These are phyloP conservation scores for Yarrowia alimentaria DNA, from an alignment of 805 yeast genomes.

Conservation along the genomic window DNA sequence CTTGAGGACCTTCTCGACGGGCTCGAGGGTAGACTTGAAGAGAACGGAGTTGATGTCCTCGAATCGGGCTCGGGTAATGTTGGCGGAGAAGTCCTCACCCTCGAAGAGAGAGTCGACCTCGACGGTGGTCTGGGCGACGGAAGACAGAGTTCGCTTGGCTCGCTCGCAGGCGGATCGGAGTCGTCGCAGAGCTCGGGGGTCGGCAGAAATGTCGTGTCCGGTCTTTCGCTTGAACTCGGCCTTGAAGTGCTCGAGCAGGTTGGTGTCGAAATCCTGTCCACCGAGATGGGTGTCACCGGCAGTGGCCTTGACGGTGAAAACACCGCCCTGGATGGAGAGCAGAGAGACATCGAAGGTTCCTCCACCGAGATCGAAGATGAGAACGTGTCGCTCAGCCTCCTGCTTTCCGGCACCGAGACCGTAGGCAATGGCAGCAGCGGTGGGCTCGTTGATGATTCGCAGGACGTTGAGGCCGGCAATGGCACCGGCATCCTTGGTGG, in stretches of 20 bases:
- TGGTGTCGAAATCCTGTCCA: conserved; percentile 98
- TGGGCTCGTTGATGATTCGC: conserved; percentile 86
- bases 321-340: conserved; percentile 91
- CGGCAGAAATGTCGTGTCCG: conserved; percentile 82
- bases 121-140: conserved; percentile 92
- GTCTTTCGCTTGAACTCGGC: conserved; percentile 94
- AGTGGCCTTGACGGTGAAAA: conserved; percentile 93
- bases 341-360: conserved; percentile 97
- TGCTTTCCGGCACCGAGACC: conserved; percentile 90
- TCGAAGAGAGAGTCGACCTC: conserved; percentile 94
- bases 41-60: conserved; percentile 92
- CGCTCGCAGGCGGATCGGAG: conserved; percentile 98
- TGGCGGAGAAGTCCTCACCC: conserved; percentile 93
- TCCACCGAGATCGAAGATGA: conserved; percentile 95
- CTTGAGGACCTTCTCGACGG: conserved; percentile 92
- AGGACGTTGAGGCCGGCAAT: conserved; percentile 81
- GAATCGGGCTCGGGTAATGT: conserved; percentile 96
- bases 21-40: conserved; percentile 90
- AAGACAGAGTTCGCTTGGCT: conserved; percentile 97
- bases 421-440: conserved; percentile 97
- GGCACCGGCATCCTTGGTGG: conserved; percentile 86
- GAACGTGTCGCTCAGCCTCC: conserved; percentile 79
- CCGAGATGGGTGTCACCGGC: conserved; percentile 99
- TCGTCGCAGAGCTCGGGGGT: conserved; percentile 96
- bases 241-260: conserved; percentile 89